phyloP scores from a whole-genome alignment of 768 basidiomycete genomes.

The Kwoniella europaea region DNA sequence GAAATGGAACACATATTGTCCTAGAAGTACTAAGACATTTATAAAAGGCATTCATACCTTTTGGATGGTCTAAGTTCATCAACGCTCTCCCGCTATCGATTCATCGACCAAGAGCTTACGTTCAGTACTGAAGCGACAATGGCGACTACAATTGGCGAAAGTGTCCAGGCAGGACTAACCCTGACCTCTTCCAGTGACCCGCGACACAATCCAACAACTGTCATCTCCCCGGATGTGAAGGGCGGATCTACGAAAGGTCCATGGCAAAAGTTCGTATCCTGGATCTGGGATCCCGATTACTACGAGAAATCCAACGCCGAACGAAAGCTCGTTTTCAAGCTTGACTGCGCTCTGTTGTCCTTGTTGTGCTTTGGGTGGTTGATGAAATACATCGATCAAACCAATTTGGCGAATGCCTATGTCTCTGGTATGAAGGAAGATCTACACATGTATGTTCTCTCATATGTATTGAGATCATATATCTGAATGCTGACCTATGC shows the following conservation, averaged over 20 bases:
- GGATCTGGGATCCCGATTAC: constrained; percentile 26
- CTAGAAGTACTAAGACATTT: not conserved
- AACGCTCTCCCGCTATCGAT: not conserved
- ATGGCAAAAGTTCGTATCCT: constrained; percentile 14
- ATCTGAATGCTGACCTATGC: not conserved
- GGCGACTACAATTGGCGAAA: not conserved
- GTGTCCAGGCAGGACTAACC: not conserved
- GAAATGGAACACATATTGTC: not conserved
- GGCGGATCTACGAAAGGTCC: not conserved
- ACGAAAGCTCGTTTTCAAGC: constrained; percentile 31
- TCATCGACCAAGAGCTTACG: not conserved
- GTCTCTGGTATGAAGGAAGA: constrained; percentile 20
- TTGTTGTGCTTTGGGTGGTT: constrained; percentile 28
- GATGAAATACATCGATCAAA: constrained; percentile 34
- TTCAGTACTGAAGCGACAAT: not conserved
- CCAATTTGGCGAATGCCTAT: constrained; percentile 29
- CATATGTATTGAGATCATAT: not conserved
- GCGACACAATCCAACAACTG: not conserved
- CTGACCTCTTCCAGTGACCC: not conserved
- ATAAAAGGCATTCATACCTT: not conserved
- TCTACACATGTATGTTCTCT: not conserved
- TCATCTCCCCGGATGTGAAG: not conserved
- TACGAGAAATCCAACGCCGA: constrained; percentile 37
- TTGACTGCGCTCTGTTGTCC: constrained; percentile 31
- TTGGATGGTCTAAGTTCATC: not conserved